These are phyloP conservation scores for Dactylellina leptospora DNA, from an alignment of 2,329 filamentous ascomycete species.

Conservation along the genomic window DNA sequence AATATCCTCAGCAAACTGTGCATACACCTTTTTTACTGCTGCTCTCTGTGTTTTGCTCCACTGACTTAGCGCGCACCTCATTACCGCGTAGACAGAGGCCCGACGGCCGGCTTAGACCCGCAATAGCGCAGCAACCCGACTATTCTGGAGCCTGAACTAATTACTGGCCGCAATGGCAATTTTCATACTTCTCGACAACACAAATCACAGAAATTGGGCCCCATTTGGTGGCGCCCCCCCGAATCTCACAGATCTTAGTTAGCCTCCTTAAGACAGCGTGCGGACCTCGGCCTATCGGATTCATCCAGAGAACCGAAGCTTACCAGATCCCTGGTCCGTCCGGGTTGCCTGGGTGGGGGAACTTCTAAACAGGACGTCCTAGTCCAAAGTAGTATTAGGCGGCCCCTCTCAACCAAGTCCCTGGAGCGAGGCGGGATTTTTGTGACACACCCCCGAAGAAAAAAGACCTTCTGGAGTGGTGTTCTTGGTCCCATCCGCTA, in stretches of 20 bases:
- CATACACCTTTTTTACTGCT: background rate
- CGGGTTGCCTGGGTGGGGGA: constrained; percentile 30
- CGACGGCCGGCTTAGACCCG: no score
- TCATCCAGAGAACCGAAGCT: constrained; percentile 37
- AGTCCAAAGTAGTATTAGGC: constrained; percentile 29
- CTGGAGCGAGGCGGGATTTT: constrained; percentile 51
- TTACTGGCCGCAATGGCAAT: constrained; percentile 15
- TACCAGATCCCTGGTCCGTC: constrained; percentile 52
- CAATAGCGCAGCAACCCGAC: background rate
- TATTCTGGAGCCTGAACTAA: constrained; percentile 17
- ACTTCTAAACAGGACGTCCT: constrained; percentile 18
- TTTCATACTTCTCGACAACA: constrained; percentile 39
- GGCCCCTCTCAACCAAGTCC: constrained; percentile 28
- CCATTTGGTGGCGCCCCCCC: constrained; percentile 46
- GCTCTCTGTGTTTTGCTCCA: no score
- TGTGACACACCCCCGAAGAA: constrained; percentile 50
- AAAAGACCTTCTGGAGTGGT: background rate
- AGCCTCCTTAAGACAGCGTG: constrained; percentile 21
- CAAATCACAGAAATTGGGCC: constrained; percentile 16
- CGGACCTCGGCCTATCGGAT: constrained; percentile 49
- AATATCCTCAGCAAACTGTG: no score
- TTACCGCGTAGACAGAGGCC: no score
- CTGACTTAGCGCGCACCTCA: no score
- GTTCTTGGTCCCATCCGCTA: constrained; percentile 24
- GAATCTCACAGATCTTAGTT: constrained; percentile 26